A percentile compares a stretch with the other conserved stretches of the same genome.
Conservation (phyloP, 345 rosid species). For the Acer yangbiense region DNA sequence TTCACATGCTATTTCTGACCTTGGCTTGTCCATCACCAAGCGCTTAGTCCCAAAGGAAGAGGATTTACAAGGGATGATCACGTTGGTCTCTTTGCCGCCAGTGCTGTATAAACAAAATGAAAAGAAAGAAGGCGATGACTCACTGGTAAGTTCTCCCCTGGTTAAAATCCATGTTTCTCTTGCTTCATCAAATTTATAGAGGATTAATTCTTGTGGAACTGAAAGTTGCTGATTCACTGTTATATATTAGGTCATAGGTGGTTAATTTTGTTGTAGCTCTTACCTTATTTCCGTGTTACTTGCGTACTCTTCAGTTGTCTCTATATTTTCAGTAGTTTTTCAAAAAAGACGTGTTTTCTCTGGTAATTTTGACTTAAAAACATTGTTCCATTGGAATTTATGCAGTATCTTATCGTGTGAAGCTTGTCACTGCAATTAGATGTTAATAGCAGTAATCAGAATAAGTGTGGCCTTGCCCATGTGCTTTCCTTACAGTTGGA, state of each 20-base stretch:
- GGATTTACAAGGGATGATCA: constrained; percentile 38
- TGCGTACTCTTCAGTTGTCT: not conserved
- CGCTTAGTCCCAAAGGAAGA: constrained; percentile 53
- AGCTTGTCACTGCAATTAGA: not conserved
- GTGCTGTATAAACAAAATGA: constrained; percentile 65
- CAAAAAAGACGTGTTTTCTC: constrained; percentile 1
- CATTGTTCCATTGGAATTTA: not conserved
- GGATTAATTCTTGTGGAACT: not conserved
- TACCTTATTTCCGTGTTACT: not conserved
- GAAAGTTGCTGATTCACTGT: constrained; percentile 8
- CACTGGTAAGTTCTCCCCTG: constrained; percentile 47
- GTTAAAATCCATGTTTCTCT: not conserved
- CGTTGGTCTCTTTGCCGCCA: constrained; percentile 60
- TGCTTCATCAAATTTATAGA: not conserved
- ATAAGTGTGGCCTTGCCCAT: constrained; percentile 5
- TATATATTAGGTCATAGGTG: not conserved
- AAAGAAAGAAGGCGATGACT: constrained; percentile 54
- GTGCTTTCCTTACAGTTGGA: not conserved
- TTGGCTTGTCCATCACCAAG: constrained; percentile 74
- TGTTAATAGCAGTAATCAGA: not conserved
- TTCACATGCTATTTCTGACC: constrained; percentile 86
- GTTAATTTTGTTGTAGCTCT: not conserved
- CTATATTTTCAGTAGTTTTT: not conserved
- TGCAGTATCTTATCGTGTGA: not conserved
- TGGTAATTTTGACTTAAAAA: not conserved